These are phyloP conservation scores for Lunularia cruciata DNA, from an alignment of 225 moss, liverwort and hornwort species.

Conservation along the genomic window DNA sequence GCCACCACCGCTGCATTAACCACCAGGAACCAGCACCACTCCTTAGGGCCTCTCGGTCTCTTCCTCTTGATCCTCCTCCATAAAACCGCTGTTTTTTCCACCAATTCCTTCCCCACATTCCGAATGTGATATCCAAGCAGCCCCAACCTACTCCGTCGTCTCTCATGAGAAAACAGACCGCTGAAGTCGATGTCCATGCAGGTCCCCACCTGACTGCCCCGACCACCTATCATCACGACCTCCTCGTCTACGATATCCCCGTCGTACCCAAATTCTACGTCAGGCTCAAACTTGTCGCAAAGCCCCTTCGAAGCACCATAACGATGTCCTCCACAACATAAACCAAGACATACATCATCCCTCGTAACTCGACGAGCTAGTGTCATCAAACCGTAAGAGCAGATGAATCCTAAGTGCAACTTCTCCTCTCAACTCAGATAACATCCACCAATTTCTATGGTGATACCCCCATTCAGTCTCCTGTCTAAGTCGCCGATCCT, in stretches of 20 bases:
- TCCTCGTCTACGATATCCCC: not conserved
- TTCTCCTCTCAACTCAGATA: not conserved
- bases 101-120: not conserved
- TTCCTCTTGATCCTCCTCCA: conserved; percentile 7
- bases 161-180: not conserved
- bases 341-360: not conserved
- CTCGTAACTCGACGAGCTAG: not conserved
- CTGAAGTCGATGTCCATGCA: conserved; percentile 20
- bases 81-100: not conserved
- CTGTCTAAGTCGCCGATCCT: no score
- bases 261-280: not conserved
- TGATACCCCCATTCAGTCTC: not conserved
- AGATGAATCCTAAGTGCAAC: not conserved
- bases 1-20: conserved; percentile 38
- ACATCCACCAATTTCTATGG: no score
- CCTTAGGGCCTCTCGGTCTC: conserved; percentile 7
- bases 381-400: not conserved
- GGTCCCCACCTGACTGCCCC: conserved; percentile 12
- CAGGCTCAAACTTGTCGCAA: not conserved
- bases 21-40: conserved; percentile 4
- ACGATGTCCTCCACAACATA: not conserved
- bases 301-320: not conserved
- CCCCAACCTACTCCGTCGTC: conserved; percentile 1
- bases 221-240: not conserved
- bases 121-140: not conserved